Evolutionary conservation across 2,329 filamentous ascomycete species (phyloP), one percentile per base, ranked within the genome.

Genomic region (Talaromyces sp.): DNA sequence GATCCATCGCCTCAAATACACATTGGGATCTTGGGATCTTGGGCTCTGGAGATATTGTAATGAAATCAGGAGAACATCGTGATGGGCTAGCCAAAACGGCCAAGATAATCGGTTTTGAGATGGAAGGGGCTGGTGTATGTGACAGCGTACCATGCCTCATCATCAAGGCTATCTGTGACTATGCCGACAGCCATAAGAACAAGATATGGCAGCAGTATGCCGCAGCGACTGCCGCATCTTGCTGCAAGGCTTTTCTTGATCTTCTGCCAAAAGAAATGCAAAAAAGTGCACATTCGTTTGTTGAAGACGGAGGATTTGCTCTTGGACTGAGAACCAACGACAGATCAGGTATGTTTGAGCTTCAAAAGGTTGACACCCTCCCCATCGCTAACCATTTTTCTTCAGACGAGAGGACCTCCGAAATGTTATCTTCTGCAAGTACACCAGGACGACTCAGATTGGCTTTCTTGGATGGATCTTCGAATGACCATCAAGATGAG

Each of bases 131-230:
- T 5, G 70, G 68, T 1, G 59, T 68, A 10, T 68, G 64, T 59
- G 67, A 69, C 17, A 40, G 53, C 27, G 67, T 70, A 53, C 66
- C 65, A 2, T 76, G 68, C 25, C 27, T 71, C 7, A 63, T 72
- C 8, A 66, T 72, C 29, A 71, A 71, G 34, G 69, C 78, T 3
- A 72, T 79, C 0, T 78, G 75, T 31, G 74, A 81, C 68, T 80
- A 80, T 36, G 72, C 75, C 0, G 78, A 80, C 63, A 74, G 75
- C 27, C 77, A 79, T 64, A 78, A 78, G 59, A 75, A 69, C 58
- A 76, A 78, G 27, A 60, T 15, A 1, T 81, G 78, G 79, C 78
- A 80, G 61, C 31, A 69, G 2, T 81, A 76, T 68, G 77, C 79
- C 0, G 75, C 79, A 1, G 76, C 74, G 0, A 77, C 75, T 0